Base-by-base conservation (phyloP, 2,329 filamentous ascomycete species). In the Capronia coronata region DNA sequence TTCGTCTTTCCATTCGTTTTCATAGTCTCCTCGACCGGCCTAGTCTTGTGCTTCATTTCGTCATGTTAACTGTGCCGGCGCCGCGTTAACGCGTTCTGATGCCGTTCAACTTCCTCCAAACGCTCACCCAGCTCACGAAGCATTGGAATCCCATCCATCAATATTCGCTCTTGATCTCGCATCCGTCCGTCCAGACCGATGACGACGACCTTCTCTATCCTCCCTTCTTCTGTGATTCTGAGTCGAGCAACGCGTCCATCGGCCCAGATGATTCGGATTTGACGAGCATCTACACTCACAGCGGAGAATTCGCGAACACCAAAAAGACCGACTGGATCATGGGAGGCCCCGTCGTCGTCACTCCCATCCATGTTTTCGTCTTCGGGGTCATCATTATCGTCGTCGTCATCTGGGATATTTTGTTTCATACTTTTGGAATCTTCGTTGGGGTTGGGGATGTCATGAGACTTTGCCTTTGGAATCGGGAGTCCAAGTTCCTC, bases 241-340 rank as follows among this genome's bases (percentile, higher is more conserved):
- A 74, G 65, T 35, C 68, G 61, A 2, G 70, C 71, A 22, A 73
- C 65, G 3, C 67, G 65, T 3, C 68, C 70, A 60, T 72, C 69
- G 10, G 58, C 60, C 70, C 70, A 74, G 51, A 71, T 65, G 13
- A 74, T 39, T 9, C 69, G 65, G 21, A 71, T 60, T 61, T 71
- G 71, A 29, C 65, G 61, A 13, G 67, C 63, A 54, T 74, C 71
- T 25, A 68, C 43, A 10, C 67, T 61, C 2, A 64, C 67, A 2
- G 65, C 49, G 14, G 59, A 53, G 34, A 74, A 45, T 14, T 65
- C 65, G 1, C 62, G 55, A 52, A 74, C 64, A 7, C 65, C 67
- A 13, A 64, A 56, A 5, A 60, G 57, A 23, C 62, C 61, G 14
- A 22, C 22, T 5, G 25, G 14, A 22, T 43, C 34, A 2, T 37